Evolutionary conservation across 2,329 filamentous ascomycete genomes (phyloP).

Genomic region (Plectosphaerella plurivora): DNA sequence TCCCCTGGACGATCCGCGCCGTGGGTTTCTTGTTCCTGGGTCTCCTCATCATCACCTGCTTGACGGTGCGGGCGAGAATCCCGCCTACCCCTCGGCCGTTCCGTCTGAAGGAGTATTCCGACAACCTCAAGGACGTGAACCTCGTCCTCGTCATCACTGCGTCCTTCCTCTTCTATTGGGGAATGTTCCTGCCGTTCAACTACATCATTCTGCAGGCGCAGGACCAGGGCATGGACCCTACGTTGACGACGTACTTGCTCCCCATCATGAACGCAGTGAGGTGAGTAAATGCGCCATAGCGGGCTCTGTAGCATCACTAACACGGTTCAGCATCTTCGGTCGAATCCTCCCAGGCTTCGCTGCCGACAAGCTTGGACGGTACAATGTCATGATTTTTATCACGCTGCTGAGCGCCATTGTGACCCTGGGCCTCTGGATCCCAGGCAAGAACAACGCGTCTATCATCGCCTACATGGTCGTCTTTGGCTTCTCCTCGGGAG

Average conservation of each 20-base stretch:
- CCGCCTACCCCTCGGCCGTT: conserved; percentile 42
- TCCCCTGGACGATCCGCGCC: conserved; percentile 43
- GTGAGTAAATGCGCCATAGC: conserved; percentile 22
- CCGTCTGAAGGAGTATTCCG: conserved; percentile 38
- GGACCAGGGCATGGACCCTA: conserved; percentile 33
- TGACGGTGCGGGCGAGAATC: conserved; percentile 33
- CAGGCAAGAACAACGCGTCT: conserved; percentile 44
- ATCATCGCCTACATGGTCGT: conserved; percentile 62
- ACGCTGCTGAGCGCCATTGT: conserved; percentile 42
- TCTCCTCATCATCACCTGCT: conserved; percentile 27
- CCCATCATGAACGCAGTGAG: conserved; percentile 54
- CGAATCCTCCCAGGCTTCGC: conserved; percentile 46
- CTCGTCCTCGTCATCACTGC: conserved; percentile 37
- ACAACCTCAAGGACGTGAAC: conserved; percentile 39
- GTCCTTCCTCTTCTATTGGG: conserved; percentile 52
- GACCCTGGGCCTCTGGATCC: conserved; percentile 43
- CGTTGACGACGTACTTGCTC: conserved; percentile 40
- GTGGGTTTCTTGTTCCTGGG: conserved; percentile 41
- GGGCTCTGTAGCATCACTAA: neutral
- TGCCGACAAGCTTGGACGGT: conserved; percentile 40
- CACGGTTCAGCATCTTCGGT: conserved; percentile 36
- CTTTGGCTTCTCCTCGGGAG: conserved; percentile 66
- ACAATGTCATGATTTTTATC: conserved; percentile 47
- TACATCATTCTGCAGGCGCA: conserved; percentile 46
- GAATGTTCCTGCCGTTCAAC: conserved; percentile 51